Percentiles rank a stretch among this genome's conserved stretches.
These are phyloP conservation scores for Mariannaea elegans DNA, from an alignment of 2,329 filamentous ascomycete species.

Conservation along the genomic window DNA sequence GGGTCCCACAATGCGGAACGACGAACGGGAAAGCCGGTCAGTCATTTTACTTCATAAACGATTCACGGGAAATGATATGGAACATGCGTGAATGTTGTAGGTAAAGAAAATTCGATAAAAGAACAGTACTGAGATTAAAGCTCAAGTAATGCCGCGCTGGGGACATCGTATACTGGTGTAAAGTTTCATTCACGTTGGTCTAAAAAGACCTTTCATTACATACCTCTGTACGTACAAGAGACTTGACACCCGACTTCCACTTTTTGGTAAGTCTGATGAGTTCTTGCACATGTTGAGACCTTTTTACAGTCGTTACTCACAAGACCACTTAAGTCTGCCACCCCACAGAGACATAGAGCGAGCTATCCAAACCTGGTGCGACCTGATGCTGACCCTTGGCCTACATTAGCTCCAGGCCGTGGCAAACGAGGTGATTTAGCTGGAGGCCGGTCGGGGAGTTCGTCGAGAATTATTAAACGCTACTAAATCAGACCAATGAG, in stretches of 20 bases:
- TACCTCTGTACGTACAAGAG: too few relatives aligned
- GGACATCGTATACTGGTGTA: too few relatives aligned
- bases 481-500: neutral
- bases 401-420: neutral
- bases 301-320: too few relatives aligned
- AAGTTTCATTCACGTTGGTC: too few relatives aligned
- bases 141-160: too few relatives aligned
- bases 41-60: neutral
- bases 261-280: too few relatives aligned
- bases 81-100: neutral
- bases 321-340: too few relatives aligned
- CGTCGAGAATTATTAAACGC: neutral
- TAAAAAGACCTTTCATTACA: too few relatives aligned
- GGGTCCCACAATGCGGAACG: conserved; percentile 27
- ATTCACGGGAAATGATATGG: neutral
- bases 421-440: neutral
- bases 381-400: neutral
- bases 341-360: too few relatives aligned
- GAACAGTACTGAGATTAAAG: too few relatives aligned
- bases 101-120: neutral
- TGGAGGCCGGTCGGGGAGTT: neutral
- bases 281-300: too few relatives aligned
- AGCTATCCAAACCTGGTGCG: neutral
- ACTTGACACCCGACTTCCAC: too few relatives aligned
- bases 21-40: conserved; percentile 9